Base-by-base conservation (phyloP, 192 early-diverging fungal species). In the Backusella luteola region DNA sequence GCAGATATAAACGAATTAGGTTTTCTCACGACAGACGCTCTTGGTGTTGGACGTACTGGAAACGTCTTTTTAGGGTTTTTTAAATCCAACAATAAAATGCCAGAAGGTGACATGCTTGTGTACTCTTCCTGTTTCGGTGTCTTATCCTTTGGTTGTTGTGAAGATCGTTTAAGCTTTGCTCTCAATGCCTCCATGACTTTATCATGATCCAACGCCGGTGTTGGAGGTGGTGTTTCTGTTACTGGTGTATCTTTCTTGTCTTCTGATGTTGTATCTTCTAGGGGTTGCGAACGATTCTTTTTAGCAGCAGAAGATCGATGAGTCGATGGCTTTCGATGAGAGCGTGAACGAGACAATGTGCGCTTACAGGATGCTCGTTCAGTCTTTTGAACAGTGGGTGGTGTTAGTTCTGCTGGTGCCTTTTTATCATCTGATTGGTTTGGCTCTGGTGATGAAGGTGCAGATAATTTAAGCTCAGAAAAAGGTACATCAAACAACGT, bases 161-260 rank as follows among this genome's bases (percentile, higher is more conserved):
- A 59, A 34, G 73, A 74, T 29, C 78, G 73, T n/a, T 73, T 59
- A 26, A 79, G 26, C 73, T 81, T 81, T 23, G 80, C 80, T 34
- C 77, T 59, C n/a, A 81, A 21, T 21, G 80, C 80, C 19, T 81
- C 76, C 80, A 81, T 81, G 4, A 81, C 80, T 72, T 74, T 74
- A 71, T 71, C 76, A 78, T 81, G 80, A 63, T 79, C 34, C 9
- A 79, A 59, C 12, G 26, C 67, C 35, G 36, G 29, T 63, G 56
- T 63, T 63, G 56, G 56, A 12, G 56, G 56, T 29, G 23, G 56
- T 63, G 56, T 63, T 63, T 63, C 56, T 29, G 21, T 6, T 63
- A 12, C 2, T 29, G 23, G 11, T 63, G 26, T 63, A 12, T 34
- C 42, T 39, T 21, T 66, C 44, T 63, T 36, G 6, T 23, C 32